Percentiles rank a stretch among this genome's conserved stretches.
Evolutionary conservation across 2,329 filamentous ascomycete species (phyloP).

Genomic region (Hymenotorrendiella dingleyae): DNA sequence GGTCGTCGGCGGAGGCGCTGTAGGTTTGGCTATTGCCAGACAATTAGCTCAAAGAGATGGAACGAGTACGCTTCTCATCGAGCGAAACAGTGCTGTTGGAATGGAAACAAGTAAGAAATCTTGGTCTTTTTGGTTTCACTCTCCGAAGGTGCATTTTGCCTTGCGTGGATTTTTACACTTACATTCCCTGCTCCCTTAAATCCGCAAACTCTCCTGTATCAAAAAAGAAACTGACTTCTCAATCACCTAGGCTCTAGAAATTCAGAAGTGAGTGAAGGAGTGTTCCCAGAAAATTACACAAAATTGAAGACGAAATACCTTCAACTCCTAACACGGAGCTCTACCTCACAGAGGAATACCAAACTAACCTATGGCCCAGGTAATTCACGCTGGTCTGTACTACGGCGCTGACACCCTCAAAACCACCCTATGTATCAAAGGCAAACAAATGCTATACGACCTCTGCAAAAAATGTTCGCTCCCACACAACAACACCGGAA

Average conservation of each 20-base stretch:
- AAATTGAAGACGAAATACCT: no score
- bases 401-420: conserved; percentile 66
- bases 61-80: conserved; percentile 59
- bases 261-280: conserved; percentile 51
- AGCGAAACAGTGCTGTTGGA: conserved; percentile 58
- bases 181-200: no score
- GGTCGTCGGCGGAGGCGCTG: conserved; percentile 58
- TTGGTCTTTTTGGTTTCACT: no score
- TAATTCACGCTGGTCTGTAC: conserved; percentile 87
- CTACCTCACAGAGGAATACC: no score
- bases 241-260: conserved; percentile 66
- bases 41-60: conserved; percentile 53
- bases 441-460: conserved; percentile 70
- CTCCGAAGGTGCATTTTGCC: no score
- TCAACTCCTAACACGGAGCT: no score
- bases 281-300: no score
- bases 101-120: conserved; percentile 70
- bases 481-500: conserved; percentile 69
- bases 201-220: no score
- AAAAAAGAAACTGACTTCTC: no score
- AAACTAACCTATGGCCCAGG: conserved; percentile 41
- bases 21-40: conserved; percentile 62
- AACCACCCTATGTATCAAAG: conserved; percentile 73
- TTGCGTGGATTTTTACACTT: no score
- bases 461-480: conserved; percentile 66